These are phyloP conservation scores for Glycine latifolia DNA, from an alignment of 306 rosid genomes.

Conservation along the genomic window DNA sequence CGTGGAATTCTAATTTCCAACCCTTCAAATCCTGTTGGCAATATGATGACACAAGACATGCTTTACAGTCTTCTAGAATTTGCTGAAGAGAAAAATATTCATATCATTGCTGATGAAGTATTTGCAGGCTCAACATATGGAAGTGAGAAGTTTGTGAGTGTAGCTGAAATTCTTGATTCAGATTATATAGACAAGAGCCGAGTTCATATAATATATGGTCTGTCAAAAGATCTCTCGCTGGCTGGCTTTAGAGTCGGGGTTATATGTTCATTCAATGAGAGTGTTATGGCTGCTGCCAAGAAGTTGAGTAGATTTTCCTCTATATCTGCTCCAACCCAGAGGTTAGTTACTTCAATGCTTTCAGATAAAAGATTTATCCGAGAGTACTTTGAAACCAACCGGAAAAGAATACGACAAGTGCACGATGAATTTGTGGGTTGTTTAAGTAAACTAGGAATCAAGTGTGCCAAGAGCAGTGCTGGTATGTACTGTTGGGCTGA, in stretches of 20 bases:
- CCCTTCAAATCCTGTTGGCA: conserved; percentile 91
- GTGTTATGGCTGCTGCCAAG: conserved; percentile 75
- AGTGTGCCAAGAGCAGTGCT: conserved; percentile 80
- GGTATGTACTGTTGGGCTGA: conserved; percentile 88
- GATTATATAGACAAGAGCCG: conserved; percentile 75
- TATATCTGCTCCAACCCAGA: conserved; percentile 83
- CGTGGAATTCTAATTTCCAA: conserved; percentile 87
- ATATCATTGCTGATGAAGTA: conserved; percentile 83
- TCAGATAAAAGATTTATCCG: conserved; percentile 68
- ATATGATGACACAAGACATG: conserved; percentile 66
- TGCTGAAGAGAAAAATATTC: conserved; percentile 91
- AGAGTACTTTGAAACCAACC: conserved; percentile 74
- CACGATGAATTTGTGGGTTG: conserved; percentile 65
- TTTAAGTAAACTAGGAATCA: conserved; percentile 73
- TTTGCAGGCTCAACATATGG: conserved; percentile 88
- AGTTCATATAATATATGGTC: conserved; percentile 83
- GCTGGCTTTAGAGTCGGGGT: conserved; percentile 93
- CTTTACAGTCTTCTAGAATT: conserved; percentile 74
- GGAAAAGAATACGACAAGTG: conserved; percentile 56
- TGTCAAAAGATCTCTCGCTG: conserved; percentile 90
- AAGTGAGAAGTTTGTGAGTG: conserved; percentile 77
- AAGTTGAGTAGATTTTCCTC: conserved; percentile 80
- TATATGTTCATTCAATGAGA: conserved; percentile 69
- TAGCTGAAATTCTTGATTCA: conserved; percentile 78
- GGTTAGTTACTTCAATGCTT: conserved; percentile 78